Conservation (phyloP, 2,329 filamentous ascomycete species). For the Lasiodiplodia gonubiensis region DNA sequence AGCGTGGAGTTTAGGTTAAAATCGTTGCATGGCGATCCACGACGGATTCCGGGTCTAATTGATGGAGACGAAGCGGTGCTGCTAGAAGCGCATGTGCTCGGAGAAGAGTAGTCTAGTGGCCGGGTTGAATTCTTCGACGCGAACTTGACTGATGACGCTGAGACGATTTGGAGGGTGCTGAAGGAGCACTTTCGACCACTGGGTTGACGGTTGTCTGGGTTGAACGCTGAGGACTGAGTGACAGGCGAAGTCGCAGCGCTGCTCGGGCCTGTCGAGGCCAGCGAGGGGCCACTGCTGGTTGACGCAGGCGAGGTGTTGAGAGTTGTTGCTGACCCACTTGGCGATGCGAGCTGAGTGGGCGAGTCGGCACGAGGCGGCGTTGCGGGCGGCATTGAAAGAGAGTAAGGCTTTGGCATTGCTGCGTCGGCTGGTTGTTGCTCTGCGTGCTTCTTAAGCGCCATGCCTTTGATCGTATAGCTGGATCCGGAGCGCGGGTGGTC, state of each 20-base stretch:
- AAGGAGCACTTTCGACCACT: not conserved
- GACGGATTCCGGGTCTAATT: not conserved
- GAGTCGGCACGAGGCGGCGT: not conserved
- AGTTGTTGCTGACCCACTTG: not conserved
- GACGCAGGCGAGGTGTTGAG: not conserved
- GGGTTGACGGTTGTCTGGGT: not conserved
- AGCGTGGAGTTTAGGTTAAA: not conserved
- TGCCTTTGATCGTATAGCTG: not conserved
- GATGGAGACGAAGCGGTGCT: not conserved
- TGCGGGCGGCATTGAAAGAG: not conserved
- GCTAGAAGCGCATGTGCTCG: not conserved
- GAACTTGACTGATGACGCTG: not conserved
- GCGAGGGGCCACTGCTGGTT: not conserved
- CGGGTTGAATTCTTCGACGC: too few species aligned
- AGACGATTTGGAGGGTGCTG: not conserved
- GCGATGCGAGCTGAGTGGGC: not conserved
- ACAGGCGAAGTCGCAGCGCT: slow-evolving; percentile 1
- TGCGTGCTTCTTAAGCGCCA: not conserved
- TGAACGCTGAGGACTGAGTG: not conserved
- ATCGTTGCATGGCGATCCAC: not conserved
- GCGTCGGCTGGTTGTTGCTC: too few species aligned
- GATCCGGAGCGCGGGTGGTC: not conserved
- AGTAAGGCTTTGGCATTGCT: not conserved
- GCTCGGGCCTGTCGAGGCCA: not conserved
- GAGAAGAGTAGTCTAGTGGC: not conserved